A percentile compares a stretch with the other conserved stretches of the same genome.
These are phyloP conservation scores for Nyctanthes arbortristis DNA, from an alignment of 257 asterid species.

Conservation along the genomic window DNA sequence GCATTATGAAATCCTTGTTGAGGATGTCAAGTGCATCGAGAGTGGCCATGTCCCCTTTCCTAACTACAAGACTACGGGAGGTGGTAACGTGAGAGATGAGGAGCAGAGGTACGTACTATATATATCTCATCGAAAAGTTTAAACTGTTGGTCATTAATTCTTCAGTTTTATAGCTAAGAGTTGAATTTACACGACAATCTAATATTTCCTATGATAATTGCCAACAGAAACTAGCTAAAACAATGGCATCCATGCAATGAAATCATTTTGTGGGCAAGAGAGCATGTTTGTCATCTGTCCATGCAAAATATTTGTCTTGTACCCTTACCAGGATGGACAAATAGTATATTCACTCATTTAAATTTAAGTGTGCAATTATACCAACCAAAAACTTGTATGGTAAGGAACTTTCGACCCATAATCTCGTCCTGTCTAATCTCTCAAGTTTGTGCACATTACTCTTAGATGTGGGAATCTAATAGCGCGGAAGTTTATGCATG, in stretches of 20 bases:
- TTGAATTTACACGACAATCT: not conserved
- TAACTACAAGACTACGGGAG: slow-evolving; percentile 28
- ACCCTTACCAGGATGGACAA: not conserved
- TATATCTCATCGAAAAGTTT: not conserved
- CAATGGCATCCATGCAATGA: not conserved
- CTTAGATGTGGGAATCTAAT: too few relatives aligned
- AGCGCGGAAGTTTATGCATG: too few relatives aligned
- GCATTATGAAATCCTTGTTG: slow-evolving; percentile 45
- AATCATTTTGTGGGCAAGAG: not conserved
- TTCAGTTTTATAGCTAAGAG: too few relatives aligned
- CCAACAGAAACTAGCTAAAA: not conserved
- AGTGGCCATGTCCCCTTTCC: slow-evolving; percentile 46
- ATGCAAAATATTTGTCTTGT: not conserved
- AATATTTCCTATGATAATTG: not conserved
- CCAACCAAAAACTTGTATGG: not conserved
- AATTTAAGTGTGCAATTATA: not conserved
- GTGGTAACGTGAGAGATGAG: too few relatives aligned
- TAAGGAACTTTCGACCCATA: not conserved
- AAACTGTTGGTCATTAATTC: not conserved
- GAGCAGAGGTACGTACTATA: slow-evolving; percentile 7
- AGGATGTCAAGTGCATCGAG: slow-evolving; percentile 42
- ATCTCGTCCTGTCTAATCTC: not conserved
- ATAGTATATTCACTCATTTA: not conserved
- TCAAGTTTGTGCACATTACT: too few relatives aligned
- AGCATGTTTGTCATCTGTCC: not conserved